A percentile compares a stretch with the other conserved stretches of the same genome.
Conservation (phyloP, 2,329 filamentous ascomycete species). For the Neopestalotiopsis sp. region DNA sequence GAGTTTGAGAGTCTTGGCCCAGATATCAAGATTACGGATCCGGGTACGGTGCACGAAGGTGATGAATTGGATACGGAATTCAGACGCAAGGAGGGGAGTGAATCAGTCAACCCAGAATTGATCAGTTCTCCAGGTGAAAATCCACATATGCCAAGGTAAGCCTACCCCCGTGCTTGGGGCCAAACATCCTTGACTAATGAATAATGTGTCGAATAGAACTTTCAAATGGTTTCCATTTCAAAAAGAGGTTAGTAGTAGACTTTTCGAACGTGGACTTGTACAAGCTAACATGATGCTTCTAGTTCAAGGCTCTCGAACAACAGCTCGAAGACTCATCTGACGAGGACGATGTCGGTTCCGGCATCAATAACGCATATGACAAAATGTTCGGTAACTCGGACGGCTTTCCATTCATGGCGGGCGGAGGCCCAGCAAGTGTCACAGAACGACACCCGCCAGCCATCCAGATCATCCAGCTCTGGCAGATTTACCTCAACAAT, state of each 20-base stretch:
- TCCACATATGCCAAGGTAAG: conserved; percentile 35
- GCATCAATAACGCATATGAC: conserved; percentile 63
- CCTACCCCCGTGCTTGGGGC: not conserved
- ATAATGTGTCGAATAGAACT: conserved; percentile 29
- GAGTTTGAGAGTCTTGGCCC: conserved; percentile 70
- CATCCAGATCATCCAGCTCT: conserved; percentile 67
- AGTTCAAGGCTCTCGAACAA: conserved; percentile 58
- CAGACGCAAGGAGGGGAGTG: conserved; percentile 53
- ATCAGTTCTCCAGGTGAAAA: conserved; percentile 33
- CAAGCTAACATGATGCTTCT: conserved; percentile 7
- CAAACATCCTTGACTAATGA: conserved; percentile 17
- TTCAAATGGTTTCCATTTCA: conserved; percentile 57
- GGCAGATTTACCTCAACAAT: conserved; percentile 74
- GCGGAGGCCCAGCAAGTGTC: conserved; percentile 47
- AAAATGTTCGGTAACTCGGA: conserved; percentile 61
- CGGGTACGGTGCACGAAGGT: conserved; percentile 52
- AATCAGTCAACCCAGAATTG: conserved; percentile 42
- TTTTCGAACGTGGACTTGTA: not conserved
- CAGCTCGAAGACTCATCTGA: conserved; percentile 60
- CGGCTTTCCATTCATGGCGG: conserved; percentile 63
- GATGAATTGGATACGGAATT: conserved; percentile 63
- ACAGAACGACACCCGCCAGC: conserved; percentile 56
- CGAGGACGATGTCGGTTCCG: conserved; percentile 56
- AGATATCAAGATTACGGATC: conserved; percentile 47
- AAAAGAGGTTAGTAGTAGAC: conserved; percentile 49